Evolutionary conservation across 2,329 filamentous ascomycete genomes (phyloP), one percentile per base, ranked within the genome.

Genomic region (Cryphonectria parasitica): DNA sequence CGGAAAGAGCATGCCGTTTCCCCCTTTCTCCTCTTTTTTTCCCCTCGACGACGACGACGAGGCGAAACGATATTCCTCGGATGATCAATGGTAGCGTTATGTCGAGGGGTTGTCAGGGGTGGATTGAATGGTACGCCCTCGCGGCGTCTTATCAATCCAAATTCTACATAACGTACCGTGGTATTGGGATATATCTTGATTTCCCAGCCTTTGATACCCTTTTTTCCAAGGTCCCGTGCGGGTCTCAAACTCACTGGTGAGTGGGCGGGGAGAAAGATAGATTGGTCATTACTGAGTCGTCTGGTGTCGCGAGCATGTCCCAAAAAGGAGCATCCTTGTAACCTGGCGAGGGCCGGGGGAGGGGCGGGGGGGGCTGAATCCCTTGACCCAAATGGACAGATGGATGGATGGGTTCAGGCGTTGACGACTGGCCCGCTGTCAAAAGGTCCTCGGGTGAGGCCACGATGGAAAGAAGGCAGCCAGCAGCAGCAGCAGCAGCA

Each of bases 371-470:
- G n/a, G n/a, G 25, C 56, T 3, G n/a, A 22, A 15, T 11, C 13
- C 17, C 17, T 43, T 15, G 6, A 15, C 36, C 39, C 43, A 39
- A 39, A 39, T 34, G 3, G 34, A 34, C 36, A 1, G 19, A 49
- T 2, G 22, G 6, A n/a, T 49, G 45, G 45, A 49, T n/a, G 22
- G 45, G 45, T 49, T 49, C 22, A 31, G 64, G 52, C 28, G 64
- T 28, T 22, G 52, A 22, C n/a, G 64, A 22, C 39, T 61, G 31
- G 36, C 61, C 66, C 41, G 69, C 66, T 71, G 69, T 71, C 66
- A 66, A 71, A 68, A 60, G 62, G 52, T 34, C 61, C 66, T 60
- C 66, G 52, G 56, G 52, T 49, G 45, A 49, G 45, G 8, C 19
- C 45, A 49, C 45, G 45, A 17, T 19, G 43, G n/a, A n/a, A n/a